Percentiles rank a stretch among this genome's conserved stretches.
phyloP scores from a whole-genome alignment of 2,329 filamentous ascomycete species.

The Aureobasidium sp. region DNA sequence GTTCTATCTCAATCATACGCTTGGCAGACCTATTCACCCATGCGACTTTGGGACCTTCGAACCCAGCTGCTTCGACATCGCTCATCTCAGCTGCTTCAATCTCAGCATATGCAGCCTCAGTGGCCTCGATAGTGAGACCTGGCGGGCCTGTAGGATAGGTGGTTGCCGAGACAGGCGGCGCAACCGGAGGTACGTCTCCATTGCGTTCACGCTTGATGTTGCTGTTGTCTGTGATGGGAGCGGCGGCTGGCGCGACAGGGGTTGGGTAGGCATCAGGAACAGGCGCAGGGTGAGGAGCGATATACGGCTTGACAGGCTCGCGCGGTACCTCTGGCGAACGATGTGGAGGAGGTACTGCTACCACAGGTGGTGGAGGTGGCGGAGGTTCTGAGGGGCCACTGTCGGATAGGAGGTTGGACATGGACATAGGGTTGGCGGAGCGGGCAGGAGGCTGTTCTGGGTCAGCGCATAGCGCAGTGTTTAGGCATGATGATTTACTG shows the following conservation, averaged over 20 bases:
- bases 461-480: not conserved
- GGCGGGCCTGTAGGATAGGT: constrained; percentile 25
- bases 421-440: constrained; percentile 83
- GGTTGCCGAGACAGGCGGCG: constrained; percentile 11
- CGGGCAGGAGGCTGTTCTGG: constrained; percentile 34
- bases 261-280: not conserved
- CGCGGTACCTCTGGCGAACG: constrained; percentile 1
- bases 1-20: constrained; percentile 58
- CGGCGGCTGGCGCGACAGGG: not conserved
- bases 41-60: constrained; percentile 43
- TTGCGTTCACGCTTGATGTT: constrained; percentile 9
- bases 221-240: not conserved
- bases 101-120: constrained; percentile 50
- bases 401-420: constrained; percentile 86
- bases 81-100: constrained; percentile 51
- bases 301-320: not conserved
- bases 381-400: constrained; percentile 33
- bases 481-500: not conserved
- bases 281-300: not conserved
- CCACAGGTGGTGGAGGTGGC: not conserved
- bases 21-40: constrained; percentile 52
- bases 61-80: constrained; percentile 47
- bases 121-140: constrained; percentile 34
- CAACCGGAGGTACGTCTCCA: not conserved
- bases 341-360: not conserved